Evolutionary conservation across 768 basidiomycete species (phyloP).

Genomic region (Collybia mongolica): DNA sequence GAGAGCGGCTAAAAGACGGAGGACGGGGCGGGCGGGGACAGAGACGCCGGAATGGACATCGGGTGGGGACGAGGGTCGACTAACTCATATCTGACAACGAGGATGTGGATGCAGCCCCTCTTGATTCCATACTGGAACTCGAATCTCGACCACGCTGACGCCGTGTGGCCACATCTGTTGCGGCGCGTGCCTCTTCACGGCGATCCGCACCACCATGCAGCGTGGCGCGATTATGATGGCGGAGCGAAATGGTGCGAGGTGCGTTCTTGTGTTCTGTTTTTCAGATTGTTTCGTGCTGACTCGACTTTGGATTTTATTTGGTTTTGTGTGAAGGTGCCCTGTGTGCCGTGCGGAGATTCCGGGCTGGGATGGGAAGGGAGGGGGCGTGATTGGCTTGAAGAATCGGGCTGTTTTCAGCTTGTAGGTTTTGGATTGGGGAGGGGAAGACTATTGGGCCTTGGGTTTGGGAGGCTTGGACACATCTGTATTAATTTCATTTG

Average conservation of each 20-base stretch:
- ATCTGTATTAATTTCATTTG: too few relatives aligned
- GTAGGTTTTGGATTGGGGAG: constrained; percentile 17
- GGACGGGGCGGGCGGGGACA: background rate
- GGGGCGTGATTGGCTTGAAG: constrained; percentile 64
- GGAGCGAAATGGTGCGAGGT: constrained; percentile 39
- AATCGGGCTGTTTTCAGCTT: constrained; percentile 41
- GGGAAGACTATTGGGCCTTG: too few relatives aligned
- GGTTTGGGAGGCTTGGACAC: too few relatives aligned
- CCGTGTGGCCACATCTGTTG: constrained; percentile 83
- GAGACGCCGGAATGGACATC: background rate
- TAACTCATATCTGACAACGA: constrained; percentile 11
- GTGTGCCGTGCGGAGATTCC: constrained; percentile 67
- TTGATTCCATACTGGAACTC: background rate
- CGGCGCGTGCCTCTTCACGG: constrained; percentile 72
- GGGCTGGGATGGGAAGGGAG: constrained; percentile 71
- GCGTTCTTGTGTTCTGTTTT: constrained; percentile 10
- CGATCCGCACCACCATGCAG: constrained; percentile 61
- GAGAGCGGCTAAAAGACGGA: background rate
- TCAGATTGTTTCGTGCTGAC: background rate
- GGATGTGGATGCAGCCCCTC: too few relatives aligned
- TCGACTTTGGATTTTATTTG: background rate
- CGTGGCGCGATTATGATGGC: constrained; percentile 33
- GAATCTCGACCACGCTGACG: constrained; percentile 42
- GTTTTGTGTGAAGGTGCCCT: constrained; percentile 49
- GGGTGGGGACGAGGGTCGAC: constrained; percentile 9